Evolutionary conservation across 2,329 filamentous ascomycete genomes (phyloP).

Genomic region (Fusarium sacchari): DNA sequence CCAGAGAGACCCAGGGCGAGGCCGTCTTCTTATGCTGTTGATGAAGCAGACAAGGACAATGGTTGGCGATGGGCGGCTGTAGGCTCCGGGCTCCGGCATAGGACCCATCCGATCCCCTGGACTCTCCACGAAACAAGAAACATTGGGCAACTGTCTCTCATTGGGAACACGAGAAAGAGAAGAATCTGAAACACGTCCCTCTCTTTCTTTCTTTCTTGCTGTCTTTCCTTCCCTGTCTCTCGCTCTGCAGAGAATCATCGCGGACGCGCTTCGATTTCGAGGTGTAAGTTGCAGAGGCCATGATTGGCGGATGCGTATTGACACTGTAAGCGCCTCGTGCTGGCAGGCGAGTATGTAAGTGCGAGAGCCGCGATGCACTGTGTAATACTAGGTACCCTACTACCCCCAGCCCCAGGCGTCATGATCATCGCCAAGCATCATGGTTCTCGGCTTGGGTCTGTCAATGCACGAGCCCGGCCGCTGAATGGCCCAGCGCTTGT

Average conservation of each 20-base stretch:
- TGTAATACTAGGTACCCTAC: too few species aligned
- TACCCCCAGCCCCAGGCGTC: slow-evolving; percentile 11
- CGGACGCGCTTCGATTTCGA: slow-evolving; percentile 19
- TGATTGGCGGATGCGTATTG: slow-evolving; percentile 30
- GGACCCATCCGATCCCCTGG: slow-evolving; percentile 35
- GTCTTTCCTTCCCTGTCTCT: too few species aligned
- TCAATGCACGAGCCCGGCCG: slow-evolving; percentile 45
- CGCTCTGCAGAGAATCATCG: slow-evolving; percentile 20
- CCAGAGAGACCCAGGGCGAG: slow-evolving; percentile 42
- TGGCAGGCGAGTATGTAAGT: neutral
- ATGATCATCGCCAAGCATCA: slow-evolving; percentile 33
- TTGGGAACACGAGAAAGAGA: slow-evolving; percentile 32
- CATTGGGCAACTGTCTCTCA: slow-evolving; percentile 2
- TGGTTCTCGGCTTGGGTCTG: slow-evolving; percentile 42
- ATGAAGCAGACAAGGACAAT: slow-evolving; percentile 17
- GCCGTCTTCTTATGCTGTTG: slow-evolving; percentile 44
- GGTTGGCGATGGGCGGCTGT: slow-evolving; percentile 38
- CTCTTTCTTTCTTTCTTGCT: too few species aligned
- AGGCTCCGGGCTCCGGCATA: slow-evolving; percentile 19
- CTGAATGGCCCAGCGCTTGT: slow-evolving; percentile 48
- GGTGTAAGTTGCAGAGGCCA: slow-evolving; percentile 27
- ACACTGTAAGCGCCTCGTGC: slow-evolving; percentile 22
- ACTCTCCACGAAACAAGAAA: slow-evolving; percentile 37
- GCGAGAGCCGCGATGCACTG: slow-evolving; percentile 25
- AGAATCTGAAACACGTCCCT: neutral